Evolutionary conservation across 495 filamentous ascomycete species (phyloP).

Genomic region (Trypethelium eluteriae): DNA sequence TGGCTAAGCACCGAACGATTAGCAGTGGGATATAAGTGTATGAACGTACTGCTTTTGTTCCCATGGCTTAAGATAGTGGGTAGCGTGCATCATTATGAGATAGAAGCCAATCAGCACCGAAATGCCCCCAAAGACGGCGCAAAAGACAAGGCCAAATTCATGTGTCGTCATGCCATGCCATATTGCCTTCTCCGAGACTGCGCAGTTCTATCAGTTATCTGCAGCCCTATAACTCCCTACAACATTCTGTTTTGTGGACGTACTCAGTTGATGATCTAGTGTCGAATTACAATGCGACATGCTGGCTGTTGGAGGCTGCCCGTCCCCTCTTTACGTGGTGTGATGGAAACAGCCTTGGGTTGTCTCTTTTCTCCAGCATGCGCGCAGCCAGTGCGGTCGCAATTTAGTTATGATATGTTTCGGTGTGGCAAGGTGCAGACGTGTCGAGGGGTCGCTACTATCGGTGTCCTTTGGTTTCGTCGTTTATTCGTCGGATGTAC

Average conservation of each 20-base stretch:
- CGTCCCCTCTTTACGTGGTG: conserved; percentile 18
- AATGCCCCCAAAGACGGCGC: conserved; percentile 48
- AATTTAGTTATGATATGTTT: not conserved
- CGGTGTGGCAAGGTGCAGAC: not conserved
- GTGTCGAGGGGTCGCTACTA: not conserved
- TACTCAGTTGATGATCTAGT: conserved; percentile 13
- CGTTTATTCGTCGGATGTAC: not conserved
- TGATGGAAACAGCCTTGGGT: not conserved
- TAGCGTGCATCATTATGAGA: conserved; percentile 69
- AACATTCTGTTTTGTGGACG: not conserved
- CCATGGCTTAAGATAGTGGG: conserved; percentile 71
- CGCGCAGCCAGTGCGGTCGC: conserved; percentile 10
- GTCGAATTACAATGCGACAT: conserved; percentile 27
- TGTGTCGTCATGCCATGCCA: conserved; percentile 46
- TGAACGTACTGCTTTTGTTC: conserved; percentile 65
- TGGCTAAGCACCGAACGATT: not conserved
- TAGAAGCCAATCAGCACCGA: conserved; percentile 50
- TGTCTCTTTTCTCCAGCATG: not conserved
- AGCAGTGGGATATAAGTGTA: not conserved
- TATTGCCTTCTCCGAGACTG: conserved; percentile 24
- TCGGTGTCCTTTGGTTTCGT: not conserved
- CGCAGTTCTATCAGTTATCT: conserved; percentile 6
- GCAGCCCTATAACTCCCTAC: too few relatives aligned
- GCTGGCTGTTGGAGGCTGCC: conserved; percentile 14
- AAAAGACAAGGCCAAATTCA: conserved; percentile 42